A percentile compares a stretch with the other conserved stretches of the same genome.
Conservation (phyloP, 371 early-diverging fungal species). For the Haplosporangium sp. region DNA sequence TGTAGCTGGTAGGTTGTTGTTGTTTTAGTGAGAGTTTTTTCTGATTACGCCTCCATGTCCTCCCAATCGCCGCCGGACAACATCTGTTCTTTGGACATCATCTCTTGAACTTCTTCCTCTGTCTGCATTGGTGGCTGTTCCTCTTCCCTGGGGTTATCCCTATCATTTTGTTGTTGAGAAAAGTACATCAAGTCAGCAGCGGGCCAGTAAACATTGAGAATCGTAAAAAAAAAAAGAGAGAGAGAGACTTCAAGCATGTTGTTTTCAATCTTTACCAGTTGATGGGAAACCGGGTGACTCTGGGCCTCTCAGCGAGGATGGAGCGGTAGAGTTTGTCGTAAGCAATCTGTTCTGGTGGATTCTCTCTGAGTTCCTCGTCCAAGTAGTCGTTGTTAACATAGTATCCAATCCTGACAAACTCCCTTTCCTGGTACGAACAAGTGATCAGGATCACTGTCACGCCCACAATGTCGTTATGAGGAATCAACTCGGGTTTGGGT, state of each 20-base stretch:
- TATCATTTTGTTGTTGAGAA: constrained; percentile 2
- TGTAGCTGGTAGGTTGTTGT: not conserved
- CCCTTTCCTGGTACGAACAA: constrained; percentile 87
- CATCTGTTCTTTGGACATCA: constrained; percentile 43
- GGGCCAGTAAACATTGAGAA: not conserved
- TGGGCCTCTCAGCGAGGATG: constrained; percentile 93
- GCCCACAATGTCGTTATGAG: constrained; percentile 83
- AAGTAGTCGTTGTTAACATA: constrained; percentile 94
- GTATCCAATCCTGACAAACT: constrained; percentile 97
- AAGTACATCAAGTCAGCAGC: not conserved
- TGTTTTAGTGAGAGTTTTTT: not conserved
- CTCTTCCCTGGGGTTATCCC: constrained; percentile 53
- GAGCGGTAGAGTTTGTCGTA: constrained; percentile 82
- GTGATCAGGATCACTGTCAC: constrained; percentile 92
- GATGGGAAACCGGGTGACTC: constrained; percentile 89
- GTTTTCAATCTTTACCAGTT: constrained; percentile 62
- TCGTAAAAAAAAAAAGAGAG: not conserved
- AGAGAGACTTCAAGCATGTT: not conserved
- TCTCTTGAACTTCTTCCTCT: constrained; percentile 46
- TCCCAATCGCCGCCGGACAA: constrained; percentile 41
- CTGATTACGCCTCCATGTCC: constrained; percentile 34
- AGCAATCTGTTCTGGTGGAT: constrained; percentile 73
- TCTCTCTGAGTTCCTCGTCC: constrained; percentile 76
- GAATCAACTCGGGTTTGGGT: constrained; percentile 78
- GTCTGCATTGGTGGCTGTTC: constrained; percentile 53